phyloP scores from a whole-genome alignment of 306 rosid genomes.

The Myrica gale region DNA sequence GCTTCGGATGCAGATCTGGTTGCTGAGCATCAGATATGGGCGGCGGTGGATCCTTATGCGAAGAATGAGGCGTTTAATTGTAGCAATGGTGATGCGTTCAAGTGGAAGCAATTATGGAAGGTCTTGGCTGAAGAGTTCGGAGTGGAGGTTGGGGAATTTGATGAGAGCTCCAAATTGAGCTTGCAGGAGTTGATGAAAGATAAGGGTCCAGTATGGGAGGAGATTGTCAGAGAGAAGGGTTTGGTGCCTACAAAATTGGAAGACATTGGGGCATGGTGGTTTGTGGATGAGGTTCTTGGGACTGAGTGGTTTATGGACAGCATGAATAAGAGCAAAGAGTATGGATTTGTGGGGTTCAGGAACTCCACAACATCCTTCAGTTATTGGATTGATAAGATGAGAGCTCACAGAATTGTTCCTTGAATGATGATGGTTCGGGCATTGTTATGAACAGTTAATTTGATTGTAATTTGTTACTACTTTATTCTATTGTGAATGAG shows the following conservation, averaged over 20 bases:
- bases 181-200: conserved; percentile 53
- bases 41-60: conserved; percentile 68
- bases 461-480: neutral
- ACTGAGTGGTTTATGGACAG: conserved; percentile 21
- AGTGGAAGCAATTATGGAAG: conserved; percentile 70
- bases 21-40: conserved; percentile 83
- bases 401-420: conserved; percentile 19
- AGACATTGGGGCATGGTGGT: conserved; percentile 61
- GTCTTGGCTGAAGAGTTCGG: conserved; percentile 65
- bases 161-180: conserved; percentile 33
- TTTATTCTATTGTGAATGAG: neutral
- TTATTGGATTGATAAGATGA: conserved; percentile 56
- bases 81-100: conserved; percentile 61
- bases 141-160: conserved; percentile 55
- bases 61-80: conserved; percentile 60
- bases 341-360: conserved; percentile 71
- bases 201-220: conserved; percentile 60
- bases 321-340: conserved; percentile 71
- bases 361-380: conserved; percentile 58
- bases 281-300: conserved; percentile 34
- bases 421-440: neutral
- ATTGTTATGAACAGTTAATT: neutral
- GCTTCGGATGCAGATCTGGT: conserved; percentile 70
- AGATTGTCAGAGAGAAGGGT: conserved; percentile 56
- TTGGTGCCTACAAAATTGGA: conserved; percentile 41